Evolutionary conservation across 139 green algal genomes (phyloP), one percentile per base, ranked within the genome.

Genomic region (Monoraphidium neglectum): DNA sequence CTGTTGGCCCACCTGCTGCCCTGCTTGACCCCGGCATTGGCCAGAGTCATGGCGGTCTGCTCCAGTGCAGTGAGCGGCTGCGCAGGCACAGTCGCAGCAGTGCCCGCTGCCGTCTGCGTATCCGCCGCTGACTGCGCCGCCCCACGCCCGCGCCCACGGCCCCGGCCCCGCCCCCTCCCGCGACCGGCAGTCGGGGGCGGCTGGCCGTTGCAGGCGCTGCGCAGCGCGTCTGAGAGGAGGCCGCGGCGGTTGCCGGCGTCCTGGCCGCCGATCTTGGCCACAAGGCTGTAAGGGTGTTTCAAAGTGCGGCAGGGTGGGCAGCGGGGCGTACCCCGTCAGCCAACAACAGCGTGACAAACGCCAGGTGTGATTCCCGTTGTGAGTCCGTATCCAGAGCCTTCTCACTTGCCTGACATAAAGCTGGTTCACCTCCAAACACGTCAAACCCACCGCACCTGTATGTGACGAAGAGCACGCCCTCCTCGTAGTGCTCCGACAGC

Each of bases 381-480:
- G n/a, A n/a, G n/a, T n/a, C n/a, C n/a, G n/a, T n/a, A n/a, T n/a
- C n/a, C n/a, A n/a, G n/a, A n/a, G n/a, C n/a, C n/a, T n/a, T n/a
- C n/a, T n/a, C n/a, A n/a, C n/a, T n/a, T n/a, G n/a, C n/a, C n/a
- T n/a, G n/a, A n/a, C n/a, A n/a, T n/a, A n/a, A n/a, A n/a, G n/a
- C n/a, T n/a, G n/a, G n/a, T n/a, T n/a, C n/a, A n/a, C n/a, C n/a
- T n/a, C n/a, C n/a, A n/a, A n/a, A n/a, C n/a, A n/a, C n/a, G n/a
- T n/a, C n/a, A n/a, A n/a, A n/a, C n/a, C n/a, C n/a, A n/a, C n/a
- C 56, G 26, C 43, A 12, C 43, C 43, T 51, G 81, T 92, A 95
- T 32, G 90, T 95, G 18, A 94, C 71, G 76, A 97, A 96, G 18
- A 95, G 65, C 13, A 95, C 90, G 12, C 90, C 91, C 18, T 86